These are phyloP conservation scores for Eucalyptus marginata DNA, from an alignment of 345 rosid genomes.

Conservation along the genomic window DNA sequence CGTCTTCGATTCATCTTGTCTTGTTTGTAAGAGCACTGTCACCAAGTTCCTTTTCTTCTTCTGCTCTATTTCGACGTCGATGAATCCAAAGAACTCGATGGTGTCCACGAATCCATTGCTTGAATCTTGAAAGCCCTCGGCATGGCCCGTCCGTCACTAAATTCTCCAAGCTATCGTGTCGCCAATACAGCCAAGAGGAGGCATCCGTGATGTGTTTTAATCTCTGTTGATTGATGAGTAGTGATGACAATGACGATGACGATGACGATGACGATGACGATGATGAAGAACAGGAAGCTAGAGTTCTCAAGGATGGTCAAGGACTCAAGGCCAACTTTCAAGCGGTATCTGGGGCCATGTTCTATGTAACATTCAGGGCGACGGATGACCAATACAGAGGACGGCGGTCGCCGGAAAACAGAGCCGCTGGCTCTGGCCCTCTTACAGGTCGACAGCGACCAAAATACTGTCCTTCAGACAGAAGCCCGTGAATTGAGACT, in stretches of 20 bases:
- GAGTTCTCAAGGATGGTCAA: not conserved
- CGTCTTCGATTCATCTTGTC: not conserved
- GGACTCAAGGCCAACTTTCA: not conserved
- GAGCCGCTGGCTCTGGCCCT: not conserved
- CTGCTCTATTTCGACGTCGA: not conserved
- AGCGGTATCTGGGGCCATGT: not conserved
- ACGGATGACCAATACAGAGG: not conserved
- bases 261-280: too few relatives aligned
- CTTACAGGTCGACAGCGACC: not conserved
- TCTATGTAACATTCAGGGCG: not conserved
- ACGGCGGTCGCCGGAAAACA: not conserved
- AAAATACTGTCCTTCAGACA: not conserved
- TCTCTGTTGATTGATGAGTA: not conserved
- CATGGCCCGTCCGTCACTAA: not conserved
- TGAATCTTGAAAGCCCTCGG: not conserved
- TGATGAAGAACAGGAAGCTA: not conserved
- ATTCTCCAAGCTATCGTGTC: not conserved
- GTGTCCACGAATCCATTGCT: not conserved
- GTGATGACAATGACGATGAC: not conserved
- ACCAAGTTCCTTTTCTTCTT: not conserved
- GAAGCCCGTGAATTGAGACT: not conserved
- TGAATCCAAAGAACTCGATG: not conserved
- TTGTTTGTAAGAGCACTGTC: not conserved
- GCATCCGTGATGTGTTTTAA: not conserved
- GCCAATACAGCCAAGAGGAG: not conserved